Evolutionary conservation across 2,329 filamentous ascomycete genomes (phyloP).

Genomic region (Aureobasidium sp.): DNA sequence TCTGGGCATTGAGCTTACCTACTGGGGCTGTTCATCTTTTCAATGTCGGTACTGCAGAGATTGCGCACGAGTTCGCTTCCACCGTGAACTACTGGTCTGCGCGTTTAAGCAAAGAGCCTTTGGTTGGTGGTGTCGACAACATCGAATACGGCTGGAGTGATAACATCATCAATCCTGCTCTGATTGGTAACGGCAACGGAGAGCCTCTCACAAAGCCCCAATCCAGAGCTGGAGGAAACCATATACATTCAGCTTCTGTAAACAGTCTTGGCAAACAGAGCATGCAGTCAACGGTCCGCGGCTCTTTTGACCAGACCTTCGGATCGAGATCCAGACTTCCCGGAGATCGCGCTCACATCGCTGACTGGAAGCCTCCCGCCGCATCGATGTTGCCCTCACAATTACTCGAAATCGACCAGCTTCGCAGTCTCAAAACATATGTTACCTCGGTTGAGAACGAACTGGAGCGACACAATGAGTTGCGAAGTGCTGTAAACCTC

Average conservation of each 20-base stretch:
- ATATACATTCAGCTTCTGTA: conserved; percentile 17
- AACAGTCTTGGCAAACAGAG: conserved; percentile 23
- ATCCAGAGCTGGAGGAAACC: conserved; percentile 1
- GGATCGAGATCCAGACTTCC: conserved; percentile 58
- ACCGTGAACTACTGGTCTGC: conserved; percentile 98
- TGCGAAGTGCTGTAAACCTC: conserved; percentile 77
- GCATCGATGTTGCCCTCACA: conserved; percentile 84
- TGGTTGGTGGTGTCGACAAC: conserved; percentile 89
- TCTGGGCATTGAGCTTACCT: conserved; percentile 88
- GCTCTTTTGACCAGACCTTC: conserved; percentile 47
- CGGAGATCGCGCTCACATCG: conserved; percentile 74
- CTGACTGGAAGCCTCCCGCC: conserved; percentile 81
- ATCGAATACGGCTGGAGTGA: conserved; percentile 98
- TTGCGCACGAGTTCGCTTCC: conserved; percentile 85
- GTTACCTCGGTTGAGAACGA: conserved; percentile 81
- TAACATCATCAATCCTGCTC: conserved; percentile 54
- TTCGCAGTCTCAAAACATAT: conserved; percentile 65
- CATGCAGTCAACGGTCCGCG: conserved; percentile 45
- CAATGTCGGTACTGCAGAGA: conserved; percentile 91
- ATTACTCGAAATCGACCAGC: conserved; percentile 70
- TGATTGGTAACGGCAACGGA: conserved; percentile 22
- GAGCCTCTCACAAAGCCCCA: not conserved
- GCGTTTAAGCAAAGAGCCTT: conserved; percentile 82
- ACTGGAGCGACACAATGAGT: conserved; percentile 75
- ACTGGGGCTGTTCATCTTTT: conserved; percentile 94